Base-by-base conservation (phyloP, 208 protist genomes). In the Tetramitus jugosus region DNA sequence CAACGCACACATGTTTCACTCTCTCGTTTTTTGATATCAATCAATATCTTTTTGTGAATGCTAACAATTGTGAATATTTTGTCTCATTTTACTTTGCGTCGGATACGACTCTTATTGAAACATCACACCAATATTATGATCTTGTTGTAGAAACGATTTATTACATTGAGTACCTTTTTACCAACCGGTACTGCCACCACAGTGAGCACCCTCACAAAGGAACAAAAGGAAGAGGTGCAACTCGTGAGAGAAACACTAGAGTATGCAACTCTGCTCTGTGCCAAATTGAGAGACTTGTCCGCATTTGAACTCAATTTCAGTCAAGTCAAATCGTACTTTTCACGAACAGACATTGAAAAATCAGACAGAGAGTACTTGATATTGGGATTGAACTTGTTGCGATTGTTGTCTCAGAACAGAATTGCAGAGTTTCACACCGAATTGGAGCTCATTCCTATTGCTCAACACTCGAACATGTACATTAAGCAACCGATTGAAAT, bases 391-490 rank as follows among this genome's bases (percentile, higher is more conserved):
- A 93, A 95, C 79, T 82, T 96, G 13, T 84, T 95, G 3, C 84
- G 89, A 7, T 85, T 96, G 29, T 86, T 96, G 23, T 90, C 92
- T 23, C 80, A 80, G 56, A 93, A 86, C 83, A 83, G 85, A 45
- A 94, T 93, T 76, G 90, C 91, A 1, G 85, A 94, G 85, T 96
- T 95, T 60, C 93, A 96, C 83, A 92, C 92, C 4, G 89, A 96
- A 79, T 82, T 96, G 77, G 93, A 95, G 76, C 88, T 91, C 60
- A 94, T 95, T 39, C 88, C 91, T 4, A 83, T 88, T 45, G 81
- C 83, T 31, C 85, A 86, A 60, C 90, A 94, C 64, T 82, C 77
- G 29, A 53, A 69, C 17, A 77, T 78, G 37, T 82, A 82, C 23
- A 82, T 82, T 52, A 53, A 52, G 20, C 37, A 61, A 13, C 20